Evolutionary conservation across 2,329 filamentous ascomycete species (phyloP).

Genomic region (Verticillium nonalfalfae): DNA sequence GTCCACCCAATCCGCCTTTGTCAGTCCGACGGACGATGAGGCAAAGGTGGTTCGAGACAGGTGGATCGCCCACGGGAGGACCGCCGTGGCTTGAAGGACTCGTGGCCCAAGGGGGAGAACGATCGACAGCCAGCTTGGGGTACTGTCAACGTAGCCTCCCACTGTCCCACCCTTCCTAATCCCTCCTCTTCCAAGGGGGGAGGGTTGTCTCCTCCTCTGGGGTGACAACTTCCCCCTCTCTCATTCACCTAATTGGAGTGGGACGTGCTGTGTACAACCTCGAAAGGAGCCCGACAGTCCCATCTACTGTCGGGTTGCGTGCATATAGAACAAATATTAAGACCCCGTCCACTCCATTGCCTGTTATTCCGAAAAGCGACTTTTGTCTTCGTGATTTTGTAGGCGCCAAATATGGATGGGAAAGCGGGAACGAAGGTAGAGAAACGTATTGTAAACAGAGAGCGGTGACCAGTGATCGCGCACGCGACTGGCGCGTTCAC

Average conservation of each 20-base stretch:
- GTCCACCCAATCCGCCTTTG: neutral
- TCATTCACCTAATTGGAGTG: too few species aligned
- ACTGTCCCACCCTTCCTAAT: neutral
- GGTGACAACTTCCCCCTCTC: neutral
- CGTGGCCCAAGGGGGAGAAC: neutral
- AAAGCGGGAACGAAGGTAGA: constrained; percentile 1
- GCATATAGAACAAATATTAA: constrained; percentile 2
- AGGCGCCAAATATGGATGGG: constrained; percentile 5
- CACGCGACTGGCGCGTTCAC: neutral
- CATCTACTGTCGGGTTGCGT: neutral
- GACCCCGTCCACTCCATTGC: constrained; percentile 4
- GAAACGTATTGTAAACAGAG: neutral
- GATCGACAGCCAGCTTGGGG: neutral
- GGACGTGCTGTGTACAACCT: neutral
- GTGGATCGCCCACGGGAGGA: neutral
- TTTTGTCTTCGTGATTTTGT: constrained; percentile 9
- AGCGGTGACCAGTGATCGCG: neutral
- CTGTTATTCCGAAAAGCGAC: constrained; percentile 4
- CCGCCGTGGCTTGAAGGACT: neutral
- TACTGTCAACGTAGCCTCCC: neutral
- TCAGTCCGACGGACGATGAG: neutral
- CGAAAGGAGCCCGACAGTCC: neutral
- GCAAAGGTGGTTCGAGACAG: neutral
- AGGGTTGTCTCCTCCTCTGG: neutral
- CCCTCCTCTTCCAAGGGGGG: neutral